Percentiles rank a stretch among this genome's conserved stretches.
Conservation (phyloP, 208 protist species). For the Wallacemonas collosoma region DNA sequence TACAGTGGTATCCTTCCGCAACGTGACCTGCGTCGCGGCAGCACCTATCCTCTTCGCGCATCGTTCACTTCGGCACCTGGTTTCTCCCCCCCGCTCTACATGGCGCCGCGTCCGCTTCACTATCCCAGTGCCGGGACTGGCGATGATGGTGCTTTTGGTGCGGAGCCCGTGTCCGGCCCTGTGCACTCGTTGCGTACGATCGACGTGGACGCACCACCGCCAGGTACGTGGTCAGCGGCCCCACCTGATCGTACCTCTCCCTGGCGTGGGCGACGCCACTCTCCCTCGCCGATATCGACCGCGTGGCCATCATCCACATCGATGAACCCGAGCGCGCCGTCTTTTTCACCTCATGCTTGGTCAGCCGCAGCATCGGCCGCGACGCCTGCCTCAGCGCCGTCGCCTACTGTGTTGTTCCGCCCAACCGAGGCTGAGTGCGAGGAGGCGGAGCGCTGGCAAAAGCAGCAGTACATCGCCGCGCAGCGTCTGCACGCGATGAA, state of each 20-base stretch:
- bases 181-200: not conserved
- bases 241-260: no score
- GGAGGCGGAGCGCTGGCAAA: not conserved
- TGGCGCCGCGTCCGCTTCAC: no score
- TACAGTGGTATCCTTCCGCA: not conserved
- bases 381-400: not conserved
- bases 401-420: not conserved
- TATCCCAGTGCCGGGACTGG: no score
- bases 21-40: no score
- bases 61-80: not conserved
- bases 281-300: no score
- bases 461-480: constrained; percentile 15
- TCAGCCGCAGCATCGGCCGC: not conserved
- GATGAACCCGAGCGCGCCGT: no score
- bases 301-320: no score
- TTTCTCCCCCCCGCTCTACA: not conserved
- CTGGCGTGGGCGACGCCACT: no score
- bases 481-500: not conserved
- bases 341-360: no score
- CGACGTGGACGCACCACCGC: not conserved
- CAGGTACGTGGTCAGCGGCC: no score
- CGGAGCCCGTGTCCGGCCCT: no score
- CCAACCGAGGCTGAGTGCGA: not conserved
- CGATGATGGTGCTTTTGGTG: no score
- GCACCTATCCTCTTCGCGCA: not conserved